Percentiles rank a stretch among this genome's conserved stretches.
These are phyloP conservation scores for Suillus subluteus DNA, from an alignment of 768 basidiomycete genomes.

Conservation along the genomic window DNA sequence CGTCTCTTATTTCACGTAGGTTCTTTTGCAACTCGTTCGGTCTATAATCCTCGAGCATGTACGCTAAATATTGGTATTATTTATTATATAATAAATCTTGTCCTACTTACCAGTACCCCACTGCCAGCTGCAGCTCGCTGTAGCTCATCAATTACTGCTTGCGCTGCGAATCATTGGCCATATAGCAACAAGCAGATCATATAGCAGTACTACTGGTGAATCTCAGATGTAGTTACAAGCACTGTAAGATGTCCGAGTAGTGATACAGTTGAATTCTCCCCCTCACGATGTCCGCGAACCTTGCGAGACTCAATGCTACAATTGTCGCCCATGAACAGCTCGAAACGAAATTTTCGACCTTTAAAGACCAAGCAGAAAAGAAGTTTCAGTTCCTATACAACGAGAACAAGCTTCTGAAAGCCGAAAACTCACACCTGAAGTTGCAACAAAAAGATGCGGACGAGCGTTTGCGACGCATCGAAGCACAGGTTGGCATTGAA, in stretches of 20 bases:
- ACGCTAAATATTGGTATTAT: not conserved
- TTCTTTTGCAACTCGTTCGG: not conserved
- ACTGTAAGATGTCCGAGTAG: not conserved
- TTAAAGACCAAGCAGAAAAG: not conserved
- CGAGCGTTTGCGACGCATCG: not conserved
- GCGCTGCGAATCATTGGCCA: not conserved
- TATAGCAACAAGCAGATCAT: not conserved
- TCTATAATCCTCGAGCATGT: not conserved
- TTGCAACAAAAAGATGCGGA: not conserved
- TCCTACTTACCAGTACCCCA: not conserved
- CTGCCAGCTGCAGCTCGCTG: not conserved
- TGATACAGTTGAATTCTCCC: not conserved
- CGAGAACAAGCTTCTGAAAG: not conserved
- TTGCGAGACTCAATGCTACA: not conserved
- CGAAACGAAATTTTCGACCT: not conserved
- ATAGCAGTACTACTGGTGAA: constrained; percentile 1
- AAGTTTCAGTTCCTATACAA: constrained; percentile 1
- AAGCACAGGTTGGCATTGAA: not conserved
- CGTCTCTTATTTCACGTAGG: not conserved
- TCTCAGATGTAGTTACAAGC: constrained; percentile 3
- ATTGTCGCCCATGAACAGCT: constrained; percentile 2
- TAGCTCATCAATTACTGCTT: not conserved
- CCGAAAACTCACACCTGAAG: not conserved
- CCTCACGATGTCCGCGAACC: not conserved
- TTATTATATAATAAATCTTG: no score